Percentiles rank a stretch among this genome's conserved stretches.
phyloP scores from a whole-genome alignment of 148 eudicot species.

The Persicaria maculosa region DNA sequence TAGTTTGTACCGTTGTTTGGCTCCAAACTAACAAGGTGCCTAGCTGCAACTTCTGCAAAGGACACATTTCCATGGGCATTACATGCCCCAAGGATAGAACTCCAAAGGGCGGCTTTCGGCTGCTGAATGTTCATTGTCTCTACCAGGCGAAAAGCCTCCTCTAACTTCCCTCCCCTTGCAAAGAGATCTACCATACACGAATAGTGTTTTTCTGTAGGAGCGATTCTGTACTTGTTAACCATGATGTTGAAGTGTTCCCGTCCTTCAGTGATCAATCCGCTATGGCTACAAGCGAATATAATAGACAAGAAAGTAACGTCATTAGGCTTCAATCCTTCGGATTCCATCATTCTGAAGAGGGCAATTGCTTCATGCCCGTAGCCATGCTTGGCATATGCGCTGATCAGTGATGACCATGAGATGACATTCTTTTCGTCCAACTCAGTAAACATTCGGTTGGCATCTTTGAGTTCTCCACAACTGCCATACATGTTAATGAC shows the following conservation, averaged over 20 bases:
- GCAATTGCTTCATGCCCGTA: conserved; percentile 26
- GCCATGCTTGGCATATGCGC: conserved; percentile 39
- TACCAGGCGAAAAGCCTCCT: conserved; percentile 24
- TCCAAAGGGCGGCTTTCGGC: conserved; percentile 22
- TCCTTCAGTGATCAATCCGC: conserved; percentile 23
- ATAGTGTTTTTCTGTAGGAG: conserved; percentile 31
- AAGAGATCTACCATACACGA: conserved; percentile 33
- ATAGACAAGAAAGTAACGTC: conserved; percentile 35
- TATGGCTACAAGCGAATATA: conserved; percentile 35
- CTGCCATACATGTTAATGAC: conserved; percentile 39
- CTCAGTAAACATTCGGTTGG: conserved; percentile 21
- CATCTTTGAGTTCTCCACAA: conserved; percentile 37
- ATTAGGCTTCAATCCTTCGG: conserved; percentile 33
- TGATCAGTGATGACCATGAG: conserved; percentile 39
- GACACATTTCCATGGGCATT: conserved; percentile 23
- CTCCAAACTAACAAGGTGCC: conserved; percentile 20
- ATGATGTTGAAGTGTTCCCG: conserved; percentile 24
- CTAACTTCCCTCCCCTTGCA: conserved; percentile 30
- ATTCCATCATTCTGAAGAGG: conserved; percentile 27
- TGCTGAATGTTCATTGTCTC: conserved; percentile 24
- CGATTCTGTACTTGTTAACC: conserved; percentile 22
- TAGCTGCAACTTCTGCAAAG: conserved; percentile 22
- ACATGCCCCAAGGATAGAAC: conserved; percentile 35
- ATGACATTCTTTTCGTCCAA: conserved; percentile 29
- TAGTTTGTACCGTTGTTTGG: conserved; percentile 19